Base-by-base conservation (phyloP, 1,139 yeast species). In the Kodamaea suecica region DNA sequence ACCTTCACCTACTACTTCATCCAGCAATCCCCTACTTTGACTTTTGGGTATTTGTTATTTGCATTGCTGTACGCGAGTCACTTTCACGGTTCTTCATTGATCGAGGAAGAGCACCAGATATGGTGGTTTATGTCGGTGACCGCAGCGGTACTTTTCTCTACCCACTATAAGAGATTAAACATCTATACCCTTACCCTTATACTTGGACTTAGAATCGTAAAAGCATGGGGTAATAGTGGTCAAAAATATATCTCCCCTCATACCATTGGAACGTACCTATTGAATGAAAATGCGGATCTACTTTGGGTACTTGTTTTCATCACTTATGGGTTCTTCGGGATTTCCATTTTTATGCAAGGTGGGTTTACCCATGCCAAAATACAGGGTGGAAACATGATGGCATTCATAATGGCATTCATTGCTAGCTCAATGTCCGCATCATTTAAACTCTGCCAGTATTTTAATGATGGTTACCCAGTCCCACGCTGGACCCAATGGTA, bases 71-170 rank as follows among this genome's bases (percentile, higher is more conserved):
- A 79, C 49, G 69, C 83, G 0, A 43, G 69, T 1, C 77, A 82
- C 31, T 81, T 84, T 55, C 86, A 87, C 64, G 97, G 95, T 0
- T 85, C 96, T 25, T 86, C 96, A 17, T 68, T 88, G 43, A 84
- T 92, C n/a, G 99, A 92, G 50, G 99, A 92, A 55, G 99, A 92
- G 52, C 95, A 92, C 52, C 97, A 88, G 53, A 61, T 88, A 11
- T 92, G 99, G 99, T 92, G 95, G 85, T 83, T 92, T 73, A 66
- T 80, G 12, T 62, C 76, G 0, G 60, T 77, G 0, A 34, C 69
- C 3, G 14, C 12, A 31, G 52, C 45, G 11, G 40, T 38, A 15
- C 36, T 28, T 16, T 54, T 35, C 27, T 53, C 43, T 29, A 44
- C 45, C 21, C 36, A 34, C 26, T 39, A 41, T 32, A 38, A 23